Base-by-base conservation (phyloP, 306 rosid species). In the Medicago lupulina region DNA sequence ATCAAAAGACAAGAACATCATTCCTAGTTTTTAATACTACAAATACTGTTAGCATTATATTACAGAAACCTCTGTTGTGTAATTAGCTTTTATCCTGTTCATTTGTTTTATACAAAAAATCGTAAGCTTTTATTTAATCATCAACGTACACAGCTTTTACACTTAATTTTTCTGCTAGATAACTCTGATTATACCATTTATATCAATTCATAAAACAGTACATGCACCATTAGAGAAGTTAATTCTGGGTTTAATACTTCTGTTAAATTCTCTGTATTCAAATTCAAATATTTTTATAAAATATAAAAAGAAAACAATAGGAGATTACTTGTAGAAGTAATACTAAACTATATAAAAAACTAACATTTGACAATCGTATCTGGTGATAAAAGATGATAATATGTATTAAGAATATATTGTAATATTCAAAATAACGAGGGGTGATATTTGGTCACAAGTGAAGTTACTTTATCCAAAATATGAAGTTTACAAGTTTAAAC, bases 21-120 rank as follows among this genome's bases (percentile, higher is more conserved):
- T 43, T 71, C 59, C 47, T 71, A 50, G 50, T 62, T 71, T 71
- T 58, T 62, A 50, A 40, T 63, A 71, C 51, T 39, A 39, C 31
- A 43, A 67, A 54, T 51, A n/a, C 70, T 44, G 47, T 23, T 74
- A 61, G 40, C 60, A 18, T 41, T 44, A 13, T 34, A 34, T 34
- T 34, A 34, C 38, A 34, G 38, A 34, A 34, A 34, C 38, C 38
- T 34, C 38, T 34, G 38, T 34, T 6, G 7, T 34, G 38, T 34
- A 34, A 34, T 34, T 6, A 34, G 38, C 38, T 34, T 34, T 34
- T 34, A 34, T 34, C 38, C 38, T 34, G 5, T 34, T 34, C 38
- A 34, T 34, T 34, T 34, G 38, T 34, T 34, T 5, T 34, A 34
- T 34, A 34, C 38, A 34, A 34, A 34, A 34, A 28, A 28, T 23